Evolutionary conservation across 495 filamentous ascomycete species (phyloP).

Genomic region (Apiosordaria backusii): DNA sequence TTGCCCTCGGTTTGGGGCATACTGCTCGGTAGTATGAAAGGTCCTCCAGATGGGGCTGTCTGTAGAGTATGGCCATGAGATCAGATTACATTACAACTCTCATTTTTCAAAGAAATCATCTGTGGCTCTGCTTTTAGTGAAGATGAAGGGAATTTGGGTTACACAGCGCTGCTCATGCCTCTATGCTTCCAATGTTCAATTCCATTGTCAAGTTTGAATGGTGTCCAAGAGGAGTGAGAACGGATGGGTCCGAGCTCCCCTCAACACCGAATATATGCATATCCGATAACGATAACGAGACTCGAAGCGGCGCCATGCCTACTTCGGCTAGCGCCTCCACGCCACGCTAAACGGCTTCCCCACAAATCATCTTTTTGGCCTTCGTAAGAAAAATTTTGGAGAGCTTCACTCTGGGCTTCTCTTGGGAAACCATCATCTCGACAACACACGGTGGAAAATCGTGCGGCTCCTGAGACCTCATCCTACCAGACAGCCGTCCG

Average conservation of each 20-base stretch:
- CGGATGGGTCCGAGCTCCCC: not conserved
- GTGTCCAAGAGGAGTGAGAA: not conserved
- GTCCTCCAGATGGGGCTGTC: not conserved
- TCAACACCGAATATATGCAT: not conserved
- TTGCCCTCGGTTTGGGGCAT: not conserved
- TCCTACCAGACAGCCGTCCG: conserved; percentile 22
- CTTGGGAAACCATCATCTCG: not conserved
- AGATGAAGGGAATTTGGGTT: not conserved
- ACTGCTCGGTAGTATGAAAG: not conserved
- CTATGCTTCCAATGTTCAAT: not conserved
- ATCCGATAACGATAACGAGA: not conserved
- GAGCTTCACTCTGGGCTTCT: conserved; percentile 10
- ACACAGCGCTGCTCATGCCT: not conserved
- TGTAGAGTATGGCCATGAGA: not conserved
- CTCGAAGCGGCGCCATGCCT: not conserved
- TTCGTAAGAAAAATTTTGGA: conserved; percentile 26
- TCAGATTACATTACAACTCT: not conserved
- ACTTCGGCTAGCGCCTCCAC: conserved; percentile 15
- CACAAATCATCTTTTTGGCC: conserved; percentile 19
- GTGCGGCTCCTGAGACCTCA: conserved; percentile 22
- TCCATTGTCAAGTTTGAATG: not conserved
- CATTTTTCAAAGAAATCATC: not conserved
- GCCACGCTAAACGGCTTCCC: conserved; percentile 10
- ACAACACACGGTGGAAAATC: conserved; percentile 20
- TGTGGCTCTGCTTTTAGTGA: no score